Evolutionary conservation across 768 basidiomycete genomes (phyloP).

Genomic region (Dioszegia crocea): DNA sequence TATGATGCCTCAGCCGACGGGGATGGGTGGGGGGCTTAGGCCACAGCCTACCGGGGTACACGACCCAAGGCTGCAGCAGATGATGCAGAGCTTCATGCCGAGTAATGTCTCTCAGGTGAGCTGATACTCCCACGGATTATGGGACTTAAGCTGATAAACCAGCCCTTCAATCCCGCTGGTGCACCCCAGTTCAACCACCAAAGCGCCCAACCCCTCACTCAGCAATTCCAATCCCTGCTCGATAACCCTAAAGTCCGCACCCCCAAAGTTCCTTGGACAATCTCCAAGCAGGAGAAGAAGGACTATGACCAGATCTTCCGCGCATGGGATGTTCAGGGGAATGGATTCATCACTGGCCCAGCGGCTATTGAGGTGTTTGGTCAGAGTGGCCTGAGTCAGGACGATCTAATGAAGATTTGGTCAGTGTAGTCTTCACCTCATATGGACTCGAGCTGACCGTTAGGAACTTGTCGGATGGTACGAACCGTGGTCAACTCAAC

Average conservation of each 20-base stretch:
- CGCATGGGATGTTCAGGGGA: conserved; percentile 76
- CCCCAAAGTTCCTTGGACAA: conserved; percentile 73
- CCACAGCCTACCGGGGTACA: conserved; percentile 47
- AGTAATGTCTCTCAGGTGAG: conserved; percentile 48
- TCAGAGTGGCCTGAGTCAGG: conserved; percentile 78
- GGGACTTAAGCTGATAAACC: neutral
- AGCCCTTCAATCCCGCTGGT: conserved; percentile 47
- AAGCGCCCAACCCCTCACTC: conserved; percentile 62
- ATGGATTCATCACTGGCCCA: conserved; percentile 79
- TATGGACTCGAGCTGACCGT: conserved; percentile 1
- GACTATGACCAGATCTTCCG: conserved; percentile 94
- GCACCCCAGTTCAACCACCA: conserved; percentile 61
- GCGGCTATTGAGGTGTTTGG: conserved; percentile 90
- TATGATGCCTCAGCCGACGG: conserved; percentile 25
- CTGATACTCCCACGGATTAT: neutral
- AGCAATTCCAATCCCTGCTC: conserved; percentile 83
- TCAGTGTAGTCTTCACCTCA: conserved; percentile 49
- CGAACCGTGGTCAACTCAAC: conserved; percentile 92
- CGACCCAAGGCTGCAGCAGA: conserved; percentile 76
- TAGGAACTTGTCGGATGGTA: conserved; percentile 87
- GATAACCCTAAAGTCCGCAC: conserved; percentile 65
- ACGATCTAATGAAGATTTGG: conserved; percentile 92
- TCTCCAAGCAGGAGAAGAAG: conserved; percentile 88
- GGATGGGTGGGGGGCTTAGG: conserved; percentile 21
- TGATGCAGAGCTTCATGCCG: conserved; percentile 91